Percentiles rank a stretch among this genome's conserved stretches.
Conservation (phyloP, 495 filamentous ascomycete species). For the Lepraria neglecta region DNA sequence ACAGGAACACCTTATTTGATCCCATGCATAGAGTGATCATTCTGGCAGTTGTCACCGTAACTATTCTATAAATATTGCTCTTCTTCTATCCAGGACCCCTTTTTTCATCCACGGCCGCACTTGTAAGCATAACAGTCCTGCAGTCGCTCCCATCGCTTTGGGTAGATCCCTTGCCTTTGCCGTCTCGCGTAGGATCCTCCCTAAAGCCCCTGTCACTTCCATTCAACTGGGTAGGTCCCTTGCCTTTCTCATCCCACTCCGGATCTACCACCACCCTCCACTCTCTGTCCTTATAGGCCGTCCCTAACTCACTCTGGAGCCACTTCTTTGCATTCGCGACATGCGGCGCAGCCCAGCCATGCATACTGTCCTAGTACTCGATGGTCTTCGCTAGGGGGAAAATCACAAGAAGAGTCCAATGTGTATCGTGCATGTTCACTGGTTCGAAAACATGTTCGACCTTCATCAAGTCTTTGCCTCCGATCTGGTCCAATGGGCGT, state of each 20-base stretch:
- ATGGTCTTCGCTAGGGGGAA: constrained; percentile 56
- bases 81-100: too few relatives aligned
- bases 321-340: constrained; percentile 46
- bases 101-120: too few relatives aligned
- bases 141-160: too few relatives aligned
- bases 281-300: constrained; percentile 50
- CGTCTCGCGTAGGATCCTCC: too few relatives aligned
- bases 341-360: constrained; percentile 33
- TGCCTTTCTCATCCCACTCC: constrained; percentile 24
- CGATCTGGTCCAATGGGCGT: constrained; percentile 35
- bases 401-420: constrained; percentile 68
- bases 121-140: too few relatives aligned
- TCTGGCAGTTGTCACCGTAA: too few relatives aligned
- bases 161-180: too few relatives aligned
- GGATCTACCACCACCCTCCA: constrained; percentile 51
- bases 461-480: constrained; percentile 46
- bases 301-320: constrained; percentile 53
- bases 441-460: constrained; percentile 59
- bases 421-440: constrained; percentile 41
- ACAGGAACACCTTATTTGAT: too few relatives aligned
- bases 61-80: too few relatives aligned
- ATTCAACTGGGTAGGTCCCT: constrained; percentile 56
- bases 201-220: too few relatives aligned
- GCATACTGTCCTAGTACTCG: constrained; percentile 70
- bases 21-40: too few relatives aligned